phyloP scores from a whole-genome alignment of 2,329 filamentous ascomycete species.

The Endoconidiophora laricicola region DNA sequence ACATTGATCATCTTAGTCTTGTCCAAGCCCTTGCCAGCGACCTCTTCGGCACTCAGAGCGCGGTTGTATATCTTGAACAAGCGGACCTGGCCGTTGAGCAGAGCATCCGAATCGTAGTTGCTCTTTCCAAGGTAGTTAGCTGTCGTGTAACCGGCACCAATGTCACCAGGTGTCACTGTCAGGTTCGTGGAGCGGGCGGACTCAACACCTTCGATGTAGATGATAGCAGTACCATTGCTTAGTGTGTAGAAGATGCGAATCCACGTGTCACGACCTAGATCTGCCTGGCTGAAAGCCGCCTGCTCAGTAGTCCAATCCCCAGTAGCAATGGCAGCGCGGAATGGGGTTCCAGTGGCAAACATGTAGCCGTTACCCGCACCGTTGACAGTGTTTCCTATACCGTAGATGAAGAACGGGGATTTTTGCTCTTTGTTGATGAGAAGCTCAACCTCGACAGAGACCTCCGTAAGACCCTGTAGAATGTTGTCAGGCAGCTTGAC shows the following conservation, averaged over 20 bases:
- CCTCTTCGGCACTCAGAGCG: constrained; percentile 15
- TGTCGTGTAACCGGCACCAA: constrained; percentile 15
- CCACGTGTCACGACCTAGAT: constrained; percentile 15
- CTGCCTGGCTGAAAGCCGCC: constrained; percentile 10
- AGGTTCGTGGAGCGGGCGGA: constrained; percentile 6
- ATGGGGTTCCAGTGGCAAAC: constrained; percentile 16
- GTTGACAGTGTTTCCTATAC: constrained; percentile 15
- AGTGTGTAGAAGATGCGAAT: constrained; percentile 15
- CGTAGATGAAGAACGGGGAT: constrained; percentile 17
- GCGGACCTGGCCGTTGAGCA: constrained; percentile 15
- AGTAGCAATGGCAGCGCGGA: constrained; percentile 15
- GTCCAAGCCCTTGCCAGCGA: constrained; percentile 10
- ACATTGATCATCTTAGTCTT: constrained; percentile 11
- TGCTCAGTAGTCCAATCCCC: constrained; percentile 15
- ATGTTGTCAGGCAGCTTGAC: constrained; percentile 16
- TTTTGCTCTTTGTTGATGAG: constrained; percentile 14
- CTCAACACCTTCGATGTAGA: constrained; percentile 22
- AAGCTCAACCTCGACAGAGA: constrained; percentile 15
- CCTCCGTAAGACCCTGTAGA: constrained; percentile 13
- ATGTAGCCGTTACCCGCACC: constrained; percentile 16
- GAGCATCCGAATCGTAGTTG: constrained; percentile 14
- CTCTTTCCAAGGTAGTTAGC: constrained; percentile 17
- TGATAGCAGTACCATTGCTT: constrained; percentile 13
- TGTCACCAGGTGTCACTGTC: constrained; percentile 11
- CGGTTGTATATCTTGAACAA: constrained; percentile 16